Evolutionary conservation across 2,329 filamentous ascomycete genomes (phyloP).

Genomic region (Exophiala viscosa): DNA sequence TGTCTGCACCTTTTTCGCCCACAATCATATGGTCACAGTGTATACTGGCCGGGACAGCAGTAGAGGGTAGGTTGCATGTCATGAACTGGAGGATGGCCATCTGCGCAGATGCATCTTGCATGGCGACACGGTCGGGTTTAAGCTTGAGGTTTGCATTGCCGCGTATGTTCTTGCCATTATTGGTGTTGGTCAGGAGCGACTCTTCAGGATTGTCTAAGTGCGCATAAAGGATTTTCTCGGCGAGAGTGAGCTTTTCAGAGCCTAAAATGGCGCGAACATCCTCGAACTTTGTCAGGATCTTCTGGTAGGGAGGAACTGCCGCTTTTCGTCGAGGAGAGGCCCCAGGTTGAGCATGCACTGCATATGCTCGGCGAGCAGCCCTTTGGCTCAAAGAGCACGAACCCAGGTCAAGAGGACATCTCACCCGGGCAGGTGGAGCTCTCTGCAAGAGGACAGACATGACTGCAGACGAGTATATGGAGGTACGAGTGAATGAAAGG

Average conservation of each 20-base stretch:
- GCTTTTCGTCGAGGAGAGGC: slow-evolving; percentile 19
- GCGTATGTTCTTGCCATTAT: slow-evolving; percentile 78
- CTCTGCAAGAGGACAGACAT: slow-evolving; percentile 22
- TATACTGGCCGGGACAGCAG: slow-evolving; percentile 92
- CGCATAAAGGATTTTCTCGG: slow-evolving; percentile 97
- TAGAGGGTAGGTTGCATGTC: slow-evolving; percentile 84
- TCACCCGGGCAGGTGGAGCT: slow-evolving; percentile 14
- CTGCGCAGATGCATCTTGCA: slow-evolving; percentile 98
- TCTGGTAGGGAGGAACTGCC: slow-evolving; percentile 72
- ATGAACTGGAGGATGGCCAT: slow-evolving; percentile 99
- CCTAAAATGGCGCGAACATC: slow-evolving; percentile 73
- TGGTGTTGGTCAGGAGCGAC: slow-evolving; percentile 74
- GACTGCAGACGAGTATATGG: background rate
- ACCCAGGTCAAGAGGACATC: slow-evolving; percentile 24
- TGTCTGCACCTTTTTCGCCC: slow-evolving; percentile 81
- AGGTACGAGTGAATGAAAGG: background rate
- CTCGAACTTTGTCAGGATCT: slow-evolving; percentile 71
- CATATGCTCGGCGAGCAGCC: slow-evolving; percentile 20
- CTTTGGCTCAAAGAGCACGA: slow-evolving; percentile 2
- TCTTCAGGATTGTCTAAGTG: slow-evolving; percentile 88
- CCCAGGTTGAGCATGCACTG: slow-evolving; percentile 17
- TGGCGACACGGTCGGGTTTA: slow-evolving; percentile 94
- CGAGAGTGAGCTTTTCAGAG: slow-evolving; percentile 68
- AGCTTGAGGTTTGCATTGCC: slow-evolving; percentile 91
- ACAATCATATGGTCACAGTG: slow-evolving; percentile 99